A percentile compares a stretch with the other conserved stretches of the same genome.
Evolutionary conservation across 345 rosid genomes (phyloP).

Genomic region (Heritiera littoralis): DNA sequence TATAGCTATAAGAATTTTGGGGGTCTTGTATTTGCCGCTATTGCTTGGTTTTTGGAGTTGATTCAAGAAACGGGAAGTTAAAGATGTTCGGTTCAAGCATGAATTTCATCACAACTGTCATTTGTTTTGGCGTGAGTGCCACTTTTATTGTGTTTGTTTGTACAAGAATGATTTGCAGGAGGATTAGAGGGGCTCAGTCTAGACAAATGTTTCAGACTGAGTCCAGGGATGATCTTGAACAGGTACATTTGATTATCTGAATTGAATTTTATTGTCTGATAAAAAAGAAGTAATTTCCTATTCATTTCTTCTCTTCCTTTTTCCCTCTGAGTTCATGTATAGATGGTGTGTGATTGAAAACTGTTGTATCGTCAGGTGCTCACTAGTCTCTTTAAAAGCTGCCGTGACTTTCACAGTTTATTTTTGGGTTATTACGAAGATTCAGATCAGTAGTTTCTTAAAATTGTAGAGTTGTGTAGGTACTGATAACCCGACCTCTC

Average conservation of each 20-base stretch:
- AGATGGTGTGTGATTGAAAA: background rate
- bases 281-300: background rate
- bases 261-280: background rate
- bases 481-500: background rate
- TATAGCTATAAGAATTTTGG: background rate
- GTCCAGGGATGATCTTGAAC: conserved; percentile 44
- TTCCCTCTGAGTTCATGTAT: background rate
- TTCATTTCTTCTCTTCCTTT: background rate
- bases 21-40: background rate
- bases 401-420: no score
- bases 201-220: conserved; percentile 51
- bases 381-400: no score
- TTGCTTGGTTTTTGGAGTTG: background rate
- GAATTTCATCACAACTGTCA: conserved; percentile 56
- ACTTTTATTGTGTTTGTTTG: conserved; percentile 64
- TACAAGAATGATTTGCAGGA: conserved; percentile 58
- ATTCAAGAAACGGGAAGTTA: background rate
- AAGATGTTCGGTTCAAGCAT: conserved; percentile 46
- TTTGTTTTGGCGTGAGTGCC: conserved; percentile 68
- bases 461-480: background rate
- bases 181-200: conserved; percentile 42
- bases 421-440: background rate
- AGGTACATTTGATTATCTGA: conserved; percentile 35
- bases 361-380: background rate
- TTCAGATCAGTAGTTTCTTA: background rate